Conservation (phyloP, 2,329 filamentous ascomycete species). For the Rugonectria rugulosa region DNA sequence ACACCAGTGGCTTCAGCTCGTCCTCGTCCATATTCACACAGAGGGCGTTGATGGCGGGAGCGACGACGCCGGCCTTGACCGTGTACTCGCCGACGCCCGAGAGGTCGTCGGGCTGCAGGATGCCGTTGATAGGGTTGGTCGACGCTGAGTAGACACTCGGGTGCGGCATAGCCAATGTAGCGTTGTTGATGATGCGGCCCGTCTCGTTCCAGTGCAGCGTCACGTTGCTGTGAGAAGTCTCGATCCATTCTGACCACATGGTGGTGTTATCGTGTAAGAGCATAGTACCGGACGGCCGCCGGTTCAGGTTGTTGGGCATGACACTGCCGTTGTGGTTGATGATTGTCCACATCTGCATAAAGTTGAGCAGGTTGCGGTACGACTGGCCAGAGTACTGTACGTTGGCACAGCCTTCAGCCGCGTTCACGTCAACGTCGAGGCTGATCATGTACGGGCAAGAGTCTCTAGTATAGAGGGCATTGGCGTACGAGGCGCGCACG, state of each 20-base stretch:
- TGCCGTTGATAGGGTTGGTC: constrained; percentile 65
- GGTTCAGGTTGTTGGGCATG: constrained; percentile 47
- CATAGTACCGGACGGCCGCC: constrained; percentile 67
- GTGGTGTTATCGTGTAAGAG: constrained; percentile 78
- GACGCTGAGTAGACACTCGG: constrained; percentile 71
- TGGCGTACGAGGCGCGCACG: constrained; percentile 70
- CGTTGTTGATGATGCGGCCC: constrained; percentile 73
- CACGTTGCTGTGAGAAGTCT: constrained; percentile 61
- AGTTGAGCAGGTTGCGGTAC: constrained; percentile 74
- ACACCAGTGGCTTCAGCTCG: constrained; percentile 72
- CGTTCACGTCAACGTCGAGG: constrained; percentile 47
- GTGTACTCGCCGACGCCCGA: constrained; percentile 73
- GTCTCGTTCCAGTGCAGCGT: constrained; percentile 56
- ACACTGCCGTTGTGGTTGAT: constrained; percentile 54
- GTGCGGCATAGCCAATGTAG: constrained; percentile 81
- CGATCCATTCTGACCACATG: constrained; percentile 73
- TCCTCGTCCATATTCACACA: constrained; percentile 70
- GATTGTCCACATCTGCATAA: constrained; percentile 62
- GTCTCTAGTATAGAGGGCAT: constrained; percentile 60
- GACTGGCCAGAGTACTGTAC: constrained; percentile 57
- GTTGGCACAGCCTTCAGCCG: constrained; percentile 67
- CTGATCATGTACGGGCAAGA: constrained; percentile 70
- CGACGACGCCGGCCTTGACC: constrained; percentile 72
- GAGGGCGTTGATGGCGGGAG: constrained; percentile 74
- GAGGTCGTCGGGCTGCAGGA: constrained; percentile 73